phyloP scores from a whole-genome alignment of 345 rosid species.

The Hevea brasiliensis region DNA sequence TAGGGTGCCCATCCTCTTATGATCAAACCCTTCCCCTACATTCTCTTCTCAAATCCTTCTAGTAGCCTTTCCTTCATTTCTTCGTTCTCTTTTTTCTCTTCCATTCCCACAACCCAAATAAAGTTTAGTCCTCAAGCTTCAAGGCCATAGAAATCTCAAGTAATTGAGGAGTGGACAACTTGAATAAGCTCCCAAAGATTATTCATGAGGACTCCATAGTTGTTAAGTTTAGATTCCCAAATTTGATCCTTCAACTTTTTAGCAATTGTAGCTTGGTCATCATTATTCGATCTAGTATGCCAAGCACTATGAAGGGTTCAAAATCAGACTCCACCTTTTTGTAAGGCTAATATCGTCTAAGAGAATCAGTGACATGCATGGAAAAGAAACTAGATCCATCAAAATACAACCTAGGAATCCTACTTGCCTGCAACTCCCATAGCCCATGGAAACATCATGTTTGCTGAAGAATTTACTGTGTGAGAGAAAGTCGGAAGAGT shows the following conservation, averaged over 20 bases:
- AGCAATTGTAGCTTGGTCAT: constrained; percentile 43
- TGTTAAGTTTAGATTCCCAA: background rate
- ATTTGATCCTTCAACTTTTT: background rate
- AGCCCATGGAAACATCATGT: constrained; percentile 63
- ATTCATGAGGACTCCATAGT: constrained; percentile 6
- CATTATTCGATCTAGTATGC: constrained; percentile 45
- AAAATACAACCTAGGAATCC: constrained; percentile 54
- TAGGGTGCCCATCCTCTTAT: constrained; percentile 63
- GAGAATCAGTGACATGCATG: constrained; percentile 26
- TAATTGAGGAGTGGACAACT: constrained; percentile 34
- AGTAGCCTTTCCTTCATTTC: constrained; percentile 36
- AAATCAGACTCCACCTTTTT: constrained; percentile 36
- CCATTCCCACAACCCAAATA: constrained; percentile 47
- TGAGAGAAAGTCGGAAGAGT: no score
- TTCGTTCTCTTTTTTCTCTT: constrained; percentile 21
- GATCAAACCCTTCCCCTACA: constrained; percentile 33
- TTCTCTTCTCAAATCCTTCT: constrained; percentile 38
- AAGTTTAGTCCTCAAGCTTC: constrained; percentile 41
- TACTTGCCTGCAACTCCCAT: constrained; percentile 45
- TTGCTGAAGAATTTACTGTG: no score
- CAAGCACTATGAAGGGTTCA: constrained; percentile 48
- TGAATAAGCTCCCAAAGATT: constrained; percentile 40
- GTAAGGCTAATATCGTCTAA: constrained; percentile 42
- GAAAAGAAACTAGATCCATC: constrained; percentile 50
- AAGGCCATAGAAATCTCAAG: constrained; percentile 45